Base-by-base conservation (phyloP, 2,329 filamentous ascomycete species). In the Phaeosphaeriaceae sp. region DNA sequence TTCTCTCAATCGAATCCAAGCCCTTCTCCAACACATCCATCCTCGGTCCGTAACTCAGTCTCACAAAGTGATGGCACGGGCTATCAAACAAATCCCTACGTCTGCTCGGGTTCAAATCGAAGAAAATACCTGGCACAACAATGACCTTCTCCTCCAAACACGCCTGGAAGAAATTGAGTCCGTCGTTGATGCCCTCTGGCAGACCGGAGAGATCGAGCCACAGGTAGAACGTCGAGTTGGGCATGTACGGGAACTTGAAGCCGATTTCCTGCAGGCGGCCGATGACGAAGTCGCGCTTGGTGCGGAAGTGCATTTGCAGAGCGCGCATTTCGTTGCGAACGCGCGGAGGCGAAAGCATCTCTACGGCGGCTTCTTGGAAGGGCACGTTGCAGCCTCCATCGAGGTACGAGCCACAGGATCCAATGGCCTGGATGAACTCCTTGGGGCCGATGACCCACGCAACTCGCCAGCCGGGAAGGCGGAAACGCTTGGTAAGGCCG, bases 121-220 rank as follows among this genome's bases (percentile, higher is more conserved):
- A 98, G 85, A 98, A 98, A 78, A 98, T 98, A 59, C 94, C 94
- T 0, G 94, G 94, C 4, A 98, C 94, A 19, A 97, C 93, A 73
- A 97, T 97, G 66, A 96, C 92, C 84, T 96, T 96, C 83, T 97
- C 93, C 72, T 91, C 88, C 46, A 98, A 82, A 74, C 95, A 95
- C 27, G 93, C 93, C 76, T 95, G 88, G 87, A 98, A 97, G 85
- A 98, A 98, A 82, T 96, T 97, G 72, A 98, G 83, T 9, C 94
- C 94, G 76, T 98, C 94, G 58, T 91, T 89, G 76, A 98, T 96
- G 61, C 88, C 86, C n/a, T 85, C 85, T 0, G 94, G 91, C 2
- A 95, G 83, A 48, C 85, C 84, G 22, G 76, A 84, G 54, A 88
- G 75, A 64, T 89, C 87, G 21, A 91, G 81, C 89, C 89, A 97